These are phyloP conservation scores for Irpex sp. DNA, from an alignment of 1,284 basidiomycete species.

Conservation along the genomic window DNA sequence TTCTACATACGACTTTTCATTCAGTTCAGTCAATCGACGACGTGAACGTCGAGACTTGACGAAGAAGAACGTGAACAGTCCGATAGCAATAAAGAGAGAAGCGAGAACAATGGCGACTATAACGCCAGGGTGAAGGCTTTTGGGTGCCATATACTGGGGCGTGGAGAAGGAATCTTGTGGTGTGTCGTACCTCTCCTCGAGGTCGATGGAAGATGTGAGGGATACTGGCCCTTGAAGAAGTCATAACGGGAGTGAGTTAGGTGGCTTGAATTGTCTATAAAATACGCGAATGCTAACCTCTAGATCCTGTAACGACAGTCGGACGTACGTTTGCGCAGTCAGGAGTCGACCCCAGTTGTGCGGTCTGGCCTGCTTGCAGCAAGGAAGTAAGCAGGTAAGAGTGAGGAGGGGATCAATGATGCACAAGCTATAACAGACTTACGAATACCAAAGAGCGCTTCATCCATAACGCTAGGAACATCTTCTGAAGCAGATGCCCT, in stretches of 20 bases:
- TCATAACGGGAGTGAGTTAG: too few relatives aligned
- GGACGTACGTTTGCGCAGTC: background rate
- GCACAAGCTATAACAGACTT: background rate
- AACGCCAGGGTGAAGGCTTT: background rate
- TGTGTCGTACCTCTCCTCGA: background rate
- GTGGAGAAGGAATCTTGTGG: background rate
- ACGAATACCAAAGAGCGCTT: background rate
- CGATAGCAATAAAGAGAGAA: background rate
- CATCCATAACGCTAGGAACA: background rate
- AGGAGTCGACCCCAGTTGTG: background rate
- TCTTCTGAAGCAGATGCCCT: background rate
- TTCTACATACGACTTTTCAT: background rate
- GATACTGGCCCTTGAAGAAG: too few relatives aligned
- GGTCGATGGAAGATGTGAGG: background rate
- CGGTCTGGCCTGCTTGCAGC: background rate
- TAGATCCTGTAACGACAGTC: background rate
- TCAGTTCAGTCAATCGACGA: background rate
- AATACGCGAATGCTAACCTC: too few relatives aligned
- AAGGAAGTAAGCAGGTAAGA: background rate
- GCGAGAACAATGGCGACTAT: background rate
- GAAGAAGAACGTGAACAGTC: background rate
- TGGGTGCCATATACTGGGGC: background rate
- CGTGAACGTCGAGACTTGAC: background rate
- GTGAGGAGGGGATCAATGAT: background rate
- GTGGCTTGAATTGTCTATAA: too few relatives aligned